phyloP scores from a whole-genome alignment of 2,329 filamentous ascomycete species.

The Fusarium chaquense region DNA sequence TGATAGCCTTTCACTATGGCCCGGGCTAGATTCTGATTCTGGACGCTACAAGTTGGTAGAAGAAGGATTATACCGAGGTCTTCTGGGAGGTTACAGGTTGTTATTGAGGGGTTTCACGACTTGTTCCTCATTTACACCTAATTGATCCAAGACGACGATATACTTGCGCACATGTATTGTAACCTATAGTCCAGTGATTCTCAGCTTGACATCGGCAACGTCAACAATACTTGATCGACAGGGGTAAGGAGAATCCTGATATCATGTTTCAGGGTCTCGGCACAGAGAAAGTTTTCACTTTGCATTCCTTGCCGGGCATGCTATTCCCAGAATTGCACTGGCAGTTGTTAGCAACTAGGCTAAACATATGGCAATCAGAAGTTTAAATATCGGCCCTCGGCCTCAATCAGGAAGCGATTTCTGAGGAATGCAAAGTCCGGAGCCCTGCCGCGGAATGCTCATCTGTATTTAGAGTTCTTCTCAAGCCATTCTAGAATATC shows the following conservation, averaged over 20 bases:
- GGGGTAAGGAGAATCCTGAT: not conserved
- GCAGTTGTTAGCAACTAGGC: not conserved
- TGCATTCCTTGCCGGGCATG: slow-evolving; percentile 4
- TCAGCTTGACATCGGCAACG: not conserved
- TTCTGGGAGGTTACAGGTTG: not conserved
- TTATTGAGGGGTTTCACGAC: not conserved
- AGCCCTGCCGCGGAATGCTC: not conserved
- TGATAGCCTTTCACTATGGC: not conserved
- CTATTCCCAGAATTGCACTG: not conserved
- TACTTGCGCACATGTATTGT: too few species aligned
- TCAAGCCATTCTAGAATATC: not conserved
- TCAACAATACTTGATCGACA: not conserved
- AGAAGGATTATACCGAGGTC: not conserved
- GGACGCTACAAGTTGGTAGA: not conserved
- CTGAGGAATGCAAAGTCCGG: slow-evolving; percentile 4
- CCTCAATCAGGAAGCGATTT: not conserved
- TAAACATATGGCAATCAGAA: not conserved
- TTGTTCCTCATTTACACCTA: not conserved
- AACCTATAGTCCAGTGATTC: not conserved
- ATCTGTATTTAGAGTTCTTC: not conserved
- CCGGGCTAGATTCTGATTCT: not conserved
- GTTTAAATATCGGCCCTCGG: not conserved
- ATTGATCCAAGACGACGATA: not conserved
- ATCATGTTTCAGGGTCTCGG: not conserved
- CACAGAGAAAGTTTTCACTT: not conserved